Percentiles rank a stretch among this genome's conserved stretches.
Evolutionary conservation across 208 protist genomes (phyloP).

Genomic region (Porcisia hertigi): DNA sequence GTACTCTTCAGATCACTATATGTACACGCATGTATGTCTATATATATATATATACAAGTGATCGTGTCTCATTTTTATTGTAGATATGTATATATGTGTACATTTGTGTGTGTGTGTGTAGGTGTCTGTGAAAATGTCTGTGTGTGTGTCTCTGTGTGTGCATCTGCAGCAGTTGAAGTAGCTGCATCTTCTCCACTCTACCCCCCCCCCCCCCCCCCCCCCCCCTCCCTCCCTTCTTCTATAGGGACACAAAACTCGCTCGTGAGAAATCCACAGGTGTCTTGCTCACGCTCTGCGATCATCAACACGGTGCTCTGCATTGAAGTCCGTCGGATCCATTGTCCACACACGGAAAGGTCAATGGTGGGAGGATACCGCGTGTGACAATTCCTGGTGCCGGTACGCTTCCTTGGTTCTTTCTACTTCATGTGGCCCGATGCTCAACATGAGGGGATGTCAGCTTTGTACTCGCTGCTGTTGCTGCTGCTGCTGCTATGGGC

Average conservation of each 20-base stretch:
- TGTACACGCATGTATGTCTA: no score
- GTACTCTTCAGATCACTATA: background rate
- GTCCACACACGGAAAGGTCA: no score
- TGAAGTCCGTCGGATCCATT: background rate
- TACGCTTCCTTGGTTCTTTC: background rate
- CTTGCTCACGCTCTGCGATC: background rate
- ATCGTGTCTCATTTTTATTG: no score
- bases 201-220: background rate
- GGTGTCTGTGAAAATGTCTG: background rate
- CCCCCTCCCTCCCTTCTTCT: background rate
- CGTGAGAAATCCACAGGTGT: background rate
- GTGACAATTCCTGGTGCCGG: background rate
- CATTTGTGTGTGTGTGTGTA: background rate
- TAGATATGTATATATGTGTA: no score
- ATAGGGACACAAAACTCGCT: background rate
- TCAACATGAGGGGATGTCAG: background rate
- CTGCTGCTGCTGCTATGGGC: background rate
- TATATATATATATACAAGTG: no score
- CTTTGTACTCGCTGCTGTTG: background rate
- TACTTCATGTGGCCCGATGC: background rate
- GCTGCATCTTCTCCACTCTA: background rate
- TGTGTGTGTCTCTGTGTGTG: background rate
- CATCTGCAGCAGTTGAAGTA: background rate
- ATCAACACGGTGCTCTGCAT: background rate
- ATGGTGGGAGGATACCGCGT: background rate